Conservation (phyloP, 208 protist genomes). For the Wallacemonas collosoma region DNA sequence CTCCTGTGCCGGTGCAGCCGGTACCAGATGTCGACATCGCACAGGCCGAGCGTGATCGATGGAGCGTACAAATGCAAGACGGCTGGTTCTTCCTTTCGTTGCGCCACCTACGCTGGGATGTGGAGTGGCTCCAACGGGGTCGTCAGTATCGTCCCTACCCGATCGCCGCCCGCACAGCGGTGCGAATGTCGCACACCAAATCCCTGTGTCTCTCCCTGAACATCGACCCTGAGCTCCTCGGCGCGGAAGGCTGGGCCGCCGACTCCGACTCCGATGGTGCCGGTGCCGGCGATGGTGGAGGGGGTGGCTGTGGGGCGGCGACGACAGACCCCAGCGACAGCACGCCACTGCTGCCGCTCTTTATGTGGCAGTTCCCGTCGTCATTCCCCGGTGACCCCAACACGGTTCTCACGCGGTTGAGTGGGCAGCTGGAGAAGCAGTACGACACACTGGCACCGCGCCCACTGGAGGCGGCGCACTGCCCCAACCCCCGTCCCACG, state of each 20-base stretch:
- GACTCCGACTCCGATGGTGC: constrained; percentile 29
- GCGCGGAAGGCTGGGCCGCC: constrained; percentile 33
- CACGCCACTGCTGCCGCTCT: constrained; percentile 36
- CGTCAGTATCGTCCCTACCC: constrained; percentile 54
- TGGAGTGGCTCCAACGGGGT: constrained; percentile 53
- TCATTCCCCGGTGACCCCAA: constrained; percentile 58
- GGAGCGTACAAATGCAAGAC: constrained; percentile 59
- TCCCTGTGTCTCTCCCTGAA: constrained; percentile 71
- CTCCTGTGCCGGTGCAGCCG: constrained; percentile 15
- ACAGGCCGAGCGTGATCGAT: constrained; percentile 54
- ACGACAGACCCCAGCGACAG: neutral
- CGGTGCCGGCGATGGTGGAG: constrained; percentile 5
- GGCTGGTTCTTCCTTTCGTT: constrained; percentile 64
- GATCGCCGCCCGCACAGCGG: constrained; percentile 57
- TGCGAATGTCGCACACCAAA: constrained; percentile 59
- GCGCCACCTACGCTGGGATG: constrained; percentile 65
- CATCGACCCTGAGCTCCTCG: constrained; percentile 56
- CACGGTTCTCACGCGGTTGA: constrained; percentile 59
- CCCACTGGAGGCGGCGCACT: constrained; percentile 48
- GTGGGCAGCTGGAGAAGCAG: constrained; percentile 62
- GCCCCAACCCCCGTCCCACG: constrained; percentile 51
- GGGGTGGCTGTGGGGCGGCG: neutral
- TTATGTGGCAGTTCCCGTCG: constrained; percentile 74
- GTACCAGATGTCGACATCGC: constrained; percentile 61
- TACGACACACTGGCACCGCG: constrained; percentile 75